Conservation (phyloP, 2,329 filamentous ascomycete genomes). For the Fusarium brachygibbosum region DNA sequence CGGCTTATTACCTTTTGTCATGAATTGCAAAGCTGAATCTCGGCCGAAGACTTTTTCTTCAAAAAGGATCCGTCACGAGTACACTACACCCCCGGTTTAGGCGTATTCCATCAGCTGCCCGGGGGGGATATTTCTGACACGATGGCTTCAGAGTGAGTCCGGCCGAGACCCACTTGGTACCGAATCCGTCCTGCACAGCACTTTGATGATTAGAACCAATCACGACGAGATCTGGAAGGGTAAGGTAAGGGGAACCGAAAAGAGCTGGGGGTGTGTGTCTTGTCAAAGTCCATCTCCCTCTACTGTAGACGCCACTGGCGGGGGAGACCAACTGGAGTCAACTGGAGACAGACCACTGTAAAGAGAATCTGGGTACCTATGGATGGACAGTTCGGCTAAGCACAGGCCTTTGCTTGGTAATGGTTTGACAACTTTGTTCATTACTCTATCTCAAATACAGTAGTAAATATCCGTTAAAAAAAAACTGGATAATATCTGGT, state of each 20-base stretch:
- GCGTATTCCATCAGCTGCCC: no score
- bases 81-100: conserved; percentile 14
- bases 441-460: conserved; percentile 29
- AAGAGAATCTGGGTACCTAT: conserved; percentile 5
- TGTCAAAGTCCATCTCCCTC: background rate
- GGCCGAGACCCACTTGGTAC: conserved; percentile 26
- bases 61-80: conserved; percentile 30
- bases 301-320: no score
- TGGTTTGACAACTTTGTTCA: conserved; percentile 31
- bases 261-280: conserved; percentile 10
- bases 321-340: background rate
- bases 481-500: background rate
- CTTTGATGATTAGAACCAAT: background rate
- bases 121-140: conserved; percentile 35
- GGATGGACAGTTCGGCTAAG: conserved; percentile 12
- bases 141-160: conserved; percentile 39
- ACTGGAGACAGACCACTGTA: conserved; percentile 1
- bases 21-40: conserved; percentile 12
- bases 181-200: background rate
- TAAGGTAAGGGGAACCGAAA: conserved; percentile 15
- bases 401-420: conserved; percentile 22
- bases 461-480: background rate
- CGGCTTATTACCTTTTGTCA: conserved; percentile 18
- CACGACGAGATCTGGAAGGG: conserved; percentile 4
- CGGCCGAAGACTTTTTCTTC: conserved; percentile 25